A percentile compares a stretch with the other conserved stretches of the same genome.
These are phyloP conservation scores for Sedum album DNA, from an alignment of 164 flowering plant genomes.

Conservation along the genomic window DNA sequence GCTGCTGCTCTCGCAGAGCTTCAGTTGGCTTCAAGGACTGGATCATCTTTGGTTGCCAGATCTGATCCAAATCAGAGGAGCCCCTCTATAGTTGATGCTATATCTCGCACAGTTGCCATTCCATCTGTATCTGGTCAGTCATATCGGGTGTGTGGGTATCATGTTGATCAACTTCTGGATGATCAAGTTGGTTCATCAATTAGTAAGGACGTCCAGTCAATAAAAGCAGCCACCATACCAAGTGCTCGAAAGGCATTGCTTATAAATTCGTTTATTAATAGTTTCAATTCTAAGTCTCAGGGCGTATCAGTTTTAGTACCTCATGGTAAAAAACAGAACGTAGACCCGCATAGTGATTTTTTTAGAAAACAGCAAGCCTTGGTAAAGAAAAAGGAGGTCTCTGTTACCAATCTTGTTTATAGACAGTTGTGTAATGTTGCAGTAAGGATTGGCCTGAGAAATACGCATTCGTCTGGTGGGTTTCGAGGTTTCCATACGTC, in stretches of 20 bases:
- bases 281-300: background rate
- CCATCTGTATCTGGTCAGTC: conserved; percentile 83
- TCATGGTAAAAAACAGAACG: background rate
- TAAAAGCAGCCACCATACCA: conserved; percentile 36
- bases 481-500: conserved; percentile 23
- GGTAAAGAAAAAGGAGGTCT: conserved; percentile 28
- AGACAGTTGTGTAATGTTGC: conserved; percentile 27
- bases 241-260: conserved; percentile 23
- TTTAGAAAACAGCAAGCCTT: conserved; percentile 32
- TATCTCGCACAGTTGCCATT: conserved; percentile 60
- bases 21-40: conserved; percentile 29
- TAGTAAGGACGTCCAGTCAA: conserved; percentile 14
- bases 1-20: conserved; percentile 30
- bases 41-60: conserved; percentile 30
- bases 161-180: conserved; percentile 33
- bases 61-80: conserved; percentile 40
- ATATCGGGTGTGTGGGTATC: conserved; percentile 64
- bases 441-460: conserved; percentile 20
- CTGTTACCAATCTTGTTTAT: conserved; percentile 18
- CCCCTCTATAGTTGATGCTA: conserved; percentile 55
- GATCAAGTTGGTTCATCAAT: conserved; percentile 17
- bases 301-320: background rate
- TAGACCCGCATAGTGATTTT: conserved; percentile 13
- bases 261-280: conserved; percentile 1
- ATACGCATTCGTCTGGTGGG: conserved; percentile 12